Conservation (phyloP, 2,329 filamentous ascomycete genomes). For the Ceratocystis ficicola region DNA sequence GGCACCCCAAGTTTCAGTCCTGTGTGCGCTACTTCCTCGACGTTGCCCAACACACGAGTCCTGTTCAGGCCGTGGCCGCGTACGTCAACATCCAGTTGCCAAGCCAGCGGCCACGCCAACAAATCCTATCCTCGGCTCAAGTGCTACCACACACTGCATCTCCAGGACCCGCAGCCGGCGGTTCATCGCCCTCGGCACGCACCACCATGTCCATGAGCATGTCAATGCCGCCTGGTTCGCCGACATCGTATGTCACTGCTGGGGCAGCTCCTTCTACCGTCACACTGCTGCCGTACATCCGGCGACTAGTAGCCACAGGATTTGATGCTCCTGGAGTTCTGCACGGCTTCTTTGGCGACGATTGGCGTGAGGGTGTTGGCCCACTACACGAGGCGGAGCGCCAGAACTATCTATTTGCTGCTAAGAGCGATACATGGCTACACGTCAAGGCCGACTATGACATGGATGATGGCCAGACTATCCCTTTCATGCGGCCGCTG, state of each 20-base stretch:
- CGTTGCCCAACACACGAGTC: slow-evolving; percentile 69
- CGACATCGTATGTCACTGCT: slow-evolving; percentile 22
- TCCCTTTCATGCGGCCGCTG: slow-evolving; percentile 80
- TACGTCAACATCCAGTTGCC: slow-evolving; percentile 88
- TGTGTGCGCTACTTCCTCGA: slow-evolving; percentile 89
- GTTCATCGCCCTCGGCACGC: slow-evolving; percentile 22
- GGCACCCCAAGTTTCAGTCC: slow-evolving; percentile 82
- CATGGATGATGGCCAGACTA: slow-evolving; percentile 65
- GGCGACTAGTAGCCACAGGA: slow-evolving; percentile 79
- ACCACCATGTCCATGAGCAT: slow-evolving; percentile 1
- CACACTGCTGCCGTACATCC: slow-evolving; percentile 76
- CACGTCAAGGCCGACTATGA: slow-evolving; percentile 86
- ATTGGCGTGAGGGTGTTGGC: slow-evolving; percentile 71
- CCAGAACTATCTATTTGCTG: slow-evolving; percentile 87
- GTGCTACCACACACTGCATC: slow-evolving; percentile 27
- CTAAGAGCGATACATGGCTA: slow-evolving; percentile 84
- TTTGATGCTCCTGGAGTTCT: slow-evolving; percentile 80
- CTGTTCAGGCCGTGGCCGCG: slow-evolving; percentile 77
- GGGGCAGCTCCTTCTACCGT: slow-evolving; percentile 33
- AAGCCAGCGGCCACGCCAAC: slow-evolving; percentile 50
- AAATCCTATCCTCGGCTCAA: slow-evolving; percentile 26
- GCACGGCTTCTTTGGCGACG: slow-evolving; percentile 92
- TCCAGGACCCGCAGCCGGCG: slow-evolving; percentile 25
- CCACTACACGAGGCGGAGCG: slow-evolving; percentile 78
- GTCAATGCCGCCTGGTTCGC: slow-evolving; percentile 13